Evolutionary conservation across 345 rosid genomes (phyloP), one percentile per base, ranked within the genome.

Genomic region (Lepidium didymum): DNA sequence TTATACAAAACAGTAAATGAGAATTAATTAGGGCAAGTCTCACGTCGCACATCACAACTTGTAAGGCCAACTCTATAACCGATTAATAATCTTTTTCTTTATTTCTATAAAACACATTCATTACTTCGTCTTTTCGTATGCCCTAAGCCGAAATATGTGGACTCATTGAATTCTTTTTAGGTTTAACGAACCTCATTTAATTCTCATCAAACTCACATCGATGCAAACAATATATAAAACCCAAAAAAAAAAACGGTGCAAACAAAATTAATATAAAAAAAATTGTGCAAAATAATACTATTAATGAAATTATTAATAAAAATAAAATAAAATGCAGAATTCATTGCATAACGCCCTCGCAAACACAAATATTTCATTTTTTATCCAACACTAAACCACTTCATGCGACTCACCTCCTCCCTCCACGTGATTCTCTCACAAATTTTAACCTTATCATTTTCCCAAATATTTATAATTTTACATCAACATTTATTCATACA

Each of bases 401-500:
- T 36, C 75, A 65, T 43, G 58, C 72, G 59, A 45, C 66, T 56
- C 61, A 67, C 47, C 72, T 40, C 52, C 37, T 53, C 80, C 76
- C 67, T 57, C 75, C 80, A 76, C 78, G 80, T 76, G 80, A 79
- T 42, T 37, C 68, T 61, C 75, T 78, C 78, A 9, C 75, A 43
- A 8, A 16, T 66, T 70, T 75, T 70, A 55, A 75, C 73, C 75
- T 46, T 43, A 38, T 49, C 62, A 43, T 63, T 68, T 62, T 11
- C 10, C n/a, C 50, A 5, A 29, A 29, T 56, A 10, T 38, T 53
- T 12, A 12, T 41, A 62, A 31, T 41, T 73, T 74, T 52, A 66
- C 46, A 46, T 50, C 10, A 58, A 58, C 55, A 16, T 56, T 33
- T 36, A 45, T 36, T 34, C 23, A 53, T 47, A 21, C 10, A 12